phyloP scores from a whole-genome alignment of 805 yeast genomes.

The Limtongia smithiae region DNA sequence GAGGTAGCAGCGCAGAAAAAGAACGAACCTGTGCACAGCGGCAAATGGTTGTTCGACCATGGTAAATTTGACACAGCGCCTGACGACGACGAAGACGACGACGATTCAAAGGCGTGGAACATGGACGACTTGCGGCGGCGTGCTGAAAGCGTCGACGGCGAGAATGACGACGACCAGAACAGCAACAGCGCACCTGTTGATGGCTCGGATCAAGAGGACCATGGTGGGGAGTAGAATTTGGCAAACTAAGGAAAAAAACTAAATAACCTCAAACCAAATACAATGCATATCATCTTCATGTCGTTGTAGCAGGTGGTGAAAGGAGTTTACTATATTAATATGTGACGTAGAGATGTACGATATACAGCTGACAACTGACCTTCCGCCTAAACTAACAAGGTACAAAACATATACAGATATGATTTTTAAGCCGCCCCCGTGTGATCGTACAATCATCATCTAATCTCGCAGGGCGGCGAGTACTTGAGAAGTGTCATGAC shows the following conservation, averaged over 20 bases:
- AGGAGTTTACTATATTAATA: neutral
- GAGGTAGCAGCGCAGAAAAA: constrained; percentile 47
- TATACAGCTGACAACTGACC: neutral
- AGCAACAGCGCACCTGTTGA: no score
- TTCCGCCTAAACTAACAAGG: no score
- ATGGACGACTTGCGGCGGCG: constrained; percentile 38
- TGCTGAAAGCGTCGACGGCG: constrained; percentile 31
- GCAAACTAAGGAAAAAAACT: no score
- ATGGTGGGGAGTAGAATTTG: neutral
- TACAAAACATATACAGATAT: no score
- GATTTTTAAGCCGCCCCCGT: no score
- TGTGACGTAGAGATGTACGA: neutral
- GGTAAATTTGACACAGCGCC: constrained; percentile 37
- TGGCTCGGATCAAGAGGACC: constrained; percentile 14
- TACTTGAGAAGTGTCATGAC: no score
- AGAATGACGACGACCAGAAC: no score
- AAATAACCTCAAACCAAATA: no score
- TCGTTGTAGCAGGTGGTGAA: no score
- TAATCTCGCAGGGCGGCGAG: no score
- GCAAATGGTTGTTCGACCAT: constrained; percentile 37
- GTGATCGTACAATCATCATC: no score
- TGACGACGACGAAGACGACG: constrained; percentile 36
- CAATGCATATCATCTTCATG: no score
- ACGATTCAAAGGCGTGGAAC: constrained; percentile 37
- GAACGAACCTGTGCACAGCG: constrained; percentile 28